Conservation (phyloP, 2,329 filamentous ascomycete genomes). For the Penicillium decumbens region DNA sequence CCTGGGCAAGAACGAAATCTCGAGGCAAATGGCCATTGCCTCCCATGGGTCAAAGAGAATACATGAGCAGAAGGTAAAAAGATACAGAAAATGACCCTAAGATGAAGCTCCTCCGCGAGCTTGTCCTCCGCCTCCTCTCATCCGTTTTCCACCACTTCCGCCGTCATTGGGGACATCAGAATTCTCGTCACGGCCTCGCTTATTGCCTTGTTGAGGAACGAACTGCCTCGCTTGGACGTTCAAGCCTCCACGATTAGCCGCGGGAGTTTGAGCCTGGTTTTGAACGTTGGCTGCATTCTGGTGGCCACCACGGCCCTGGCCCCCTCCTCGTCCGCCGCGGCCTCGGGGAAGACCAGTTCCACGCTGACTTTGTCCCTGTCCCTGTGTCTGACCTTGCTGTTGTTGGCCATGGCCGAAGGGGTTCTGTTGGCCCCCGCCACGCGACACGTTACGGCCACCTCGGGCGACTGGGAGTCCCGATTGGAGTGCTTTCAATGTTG, state of each 20-base stretch:
- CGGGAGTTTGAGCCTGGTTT: conserved; percentile 26
- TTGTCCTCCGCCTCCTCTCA: conserved; percentile 41
- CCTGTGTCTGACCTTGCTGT: conserved; percentile 28
- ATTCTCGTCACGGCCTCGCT: conserved; percentile 53
- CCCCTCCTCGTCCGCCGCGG: conserved; percentile 41
- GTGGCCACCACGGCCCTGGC: conserved; percentile 34
- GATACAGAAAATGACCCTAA: conserved; percentile 12
- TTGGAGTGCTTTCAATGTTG: conserved; percentile 41
- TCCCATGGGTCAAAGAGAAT: conserved; percentile 1
- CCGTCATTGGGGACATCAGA: conserved; percentile 35
- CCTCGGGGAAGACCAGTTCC: conserved; percentile 43
- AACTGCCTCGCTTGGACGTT: conserved; percentile 52
- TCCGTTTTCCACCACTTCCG: conserved; percentile 45
- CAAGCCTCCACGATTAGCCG: conserved; percentile 38
- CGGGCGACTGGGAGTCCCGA: conserved; percentile 45
- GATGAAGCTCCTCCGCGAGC: conserved; percentile 25
- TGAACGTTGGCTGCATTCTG: conserved; percentile 33
- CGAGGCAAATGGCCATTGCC: not conserved
- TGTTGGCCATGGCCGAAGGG: conserved; percentile 27
- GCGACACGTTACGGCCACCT: conserved; percentile 37
- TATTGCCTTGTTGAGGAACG: conserved; percentile 52
- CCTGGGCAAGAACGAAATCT: not conserved
- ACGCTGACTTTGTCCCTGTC: conserved; percentile 26
- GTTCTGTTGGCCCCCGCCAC: conserved; percentile 36
- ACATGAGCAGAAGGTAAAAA: conserved; percentile 12